Evolutionary conservation across 1,139 yeast species (phyloP), one percentile per base, ranked within the genome.

Genomic region (Scheffersomyces illinoinensis): DNA sequence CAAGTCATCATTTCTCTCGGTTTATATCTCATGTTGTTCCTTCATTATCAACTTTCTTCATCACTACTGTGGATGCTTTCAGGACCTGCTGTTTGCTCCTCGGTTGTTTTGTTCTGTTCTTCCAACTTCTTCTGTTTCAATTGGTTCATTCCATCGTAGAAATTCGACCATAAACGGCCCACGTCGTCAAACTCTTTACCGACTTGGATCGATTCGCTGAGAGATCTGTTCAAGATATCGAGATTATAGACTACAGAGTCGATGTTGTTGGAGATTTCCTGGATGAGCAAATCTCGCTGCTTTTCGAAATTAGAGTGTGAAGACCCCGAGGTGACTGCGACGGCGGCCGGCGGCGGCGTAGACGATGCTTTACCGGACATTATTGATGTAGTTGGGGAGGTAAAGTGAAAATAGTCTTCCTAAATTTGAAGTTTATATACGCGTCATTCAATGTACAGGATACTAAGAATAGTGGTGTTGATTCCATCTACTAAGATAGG

Each of bases 181-280:
- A 79, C 82, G 58, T 79, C 78, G 58, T 79, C 83, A 62, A 81
- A 81, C 58, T 79, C 83, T 58, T 78, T 78, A 5, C 84, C 83
- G 0, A 80, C 83, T 59, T 79, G 81, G 19, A 80, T 70, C 39
- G 80, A 76, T 59, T 77, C 80, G 57, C 76, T 74, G 55, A 81
- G 71, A 1, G 83, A 74, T 49, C 84, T 64, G 63, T 81, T 81
- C 59, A 81, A 73, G 18, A 76, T 72, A 52, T 79, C 82, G 54
- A 81, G 67, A 60, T 80, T 79, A 62, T 73, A 67, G 5, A 77
- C 76, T n/a, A 80, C 81, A 4, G 79, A 75, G 60, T 78, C 78
- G 60, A 81, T 69, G 20, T 80, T 74, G 51, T 68, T 66, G 21
- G 82, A 70, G 46, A 81, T 79, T 61, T 80, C 84, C 65, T 79